Base-by-base conservation (phyloP, 2,329 filamentous ascomycete species). In the Colletotrichum zoysiae region DNA sequence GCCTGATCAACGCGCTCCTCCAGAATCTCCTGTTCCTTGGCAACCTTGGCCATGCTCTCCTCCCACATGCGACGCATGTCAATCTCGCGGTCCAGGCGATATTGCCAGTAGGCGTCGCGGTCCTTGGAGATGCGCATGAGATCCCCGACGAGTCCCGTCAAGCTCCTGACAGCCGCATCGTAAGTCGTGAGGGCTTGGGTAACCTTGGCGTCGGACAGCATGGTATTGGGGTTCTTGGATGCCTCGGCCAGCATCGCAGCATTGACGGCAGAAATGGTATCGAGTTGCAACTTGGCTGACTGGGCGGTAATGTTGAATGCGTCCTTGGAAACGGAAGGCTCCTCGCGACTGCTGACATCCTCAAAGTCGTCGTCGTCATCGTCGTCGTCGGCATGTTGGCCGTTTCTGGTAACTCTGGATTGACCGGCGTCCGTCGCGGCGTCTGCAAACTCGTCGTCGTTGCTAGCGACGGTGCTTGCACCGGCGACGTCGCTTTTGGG, bases 1-100 rank as follows among this genome's bases (percentile, higher is more conserved):
- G 95, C 93, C 81, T 97, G 93, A 56, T 93, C 94, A 73, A 98
- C 93, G 70, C 91, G 92, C 46, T 90, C 93, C 79, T 98, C 94
- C 1, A 99, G 87, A 63, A 95, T 89, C 81, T 98, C 96, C 77
- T 99, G 96, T 80, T 99, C 96, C 67, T 90, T 91, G 23, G 95
- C 96, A n/a, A 99, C 93, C 77, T 95, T 91, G 12, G 96, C 95
- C 96, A 99, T 98, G 82, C 95, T 98, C 78, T 99, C 96, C 82
- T 99, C 96, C 96, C 96, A 99, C 90, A 99, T 93, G 71, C 93
- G 92, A 48, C 96, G 91, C 83, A 98, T 92, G 79, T 97, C 94
- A 55, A 92, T 91, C 83, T 99, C 96, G 65, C 95, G 92, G 76
- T 97, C 95, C 51, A 99, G 86, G 18, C 95, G 91, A 79, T 97